These are phyloP conservation scores for Sutorius australiensis DNA, from an alignment of 768 basidiomycete genomes.

Conservation along the genomic window DNA sequence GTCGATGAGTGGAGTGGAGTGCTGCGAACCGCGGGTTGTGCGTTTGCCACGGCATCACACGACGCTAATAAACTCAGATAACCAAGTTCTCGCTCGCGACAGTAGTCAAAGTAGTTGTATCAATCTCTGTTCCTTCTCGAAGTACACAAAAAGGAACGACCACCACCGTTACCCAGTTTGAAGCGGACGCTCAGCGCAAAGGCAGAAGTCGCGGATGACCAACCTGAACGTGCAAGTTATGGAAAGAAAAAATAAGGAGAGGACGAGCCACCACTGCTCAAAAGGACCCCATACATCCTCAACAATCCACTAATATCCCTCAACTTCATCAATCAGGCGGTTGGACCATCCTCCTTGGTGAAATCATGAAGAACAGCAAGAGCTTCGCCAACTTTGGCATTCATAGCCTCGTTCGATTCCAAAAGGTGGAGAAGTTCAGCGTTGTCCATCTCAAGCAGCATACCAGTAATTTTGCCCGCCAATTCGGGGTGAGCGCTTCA, in stretches of 20 bases:
- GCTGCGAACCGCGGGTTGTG: no score
- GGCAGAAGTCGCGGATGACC: conserved; percentile 38
- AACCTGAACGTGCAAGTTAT: conserved; percentile 33
- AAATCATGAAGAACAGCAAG: conserved; percentile 86
- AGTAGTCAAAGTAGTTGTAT: conserved; percentile 50
- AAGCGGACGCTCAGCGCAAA: conserved; percentile 35
- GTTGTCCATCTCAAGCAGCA: conserved; percentile 99
- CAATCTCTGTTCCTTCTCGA: conserved; percentile 52
- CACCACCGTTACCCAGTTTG: conserved; percentile 44
- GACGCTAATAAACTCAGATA: not conserved
- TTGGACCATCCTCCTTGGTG: conserved; percentile 40
- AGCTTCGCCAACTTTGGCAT: conserved; percentile 89
- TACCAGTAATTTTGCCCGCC: conserved; percentile 98
- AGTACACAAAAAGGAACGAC: conserved; percentile 54
- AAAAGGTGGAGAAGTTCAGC: conserved; percentile 85
- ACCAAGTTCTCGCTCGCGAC: not conserved
- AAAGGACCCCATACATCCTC: conserved; percentile 21
- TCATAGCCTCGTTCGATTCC: conserved; percentile 77
- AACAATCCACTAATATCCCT: not conserved
- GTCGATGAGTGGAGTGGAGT: no score
- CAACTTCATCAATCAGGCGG: not conserved
- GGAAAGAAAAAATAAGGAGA: conserved; percentile 42
- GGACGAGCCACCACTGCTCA: conserved; percentile 49
- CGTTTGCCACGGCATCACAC: not conserved
- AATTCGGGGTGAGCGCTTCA: conserved; percentile 80